Conservation (phyloP, 2,329 filamentous ascomycete species). For the Penicillium olsonii region DNA sequence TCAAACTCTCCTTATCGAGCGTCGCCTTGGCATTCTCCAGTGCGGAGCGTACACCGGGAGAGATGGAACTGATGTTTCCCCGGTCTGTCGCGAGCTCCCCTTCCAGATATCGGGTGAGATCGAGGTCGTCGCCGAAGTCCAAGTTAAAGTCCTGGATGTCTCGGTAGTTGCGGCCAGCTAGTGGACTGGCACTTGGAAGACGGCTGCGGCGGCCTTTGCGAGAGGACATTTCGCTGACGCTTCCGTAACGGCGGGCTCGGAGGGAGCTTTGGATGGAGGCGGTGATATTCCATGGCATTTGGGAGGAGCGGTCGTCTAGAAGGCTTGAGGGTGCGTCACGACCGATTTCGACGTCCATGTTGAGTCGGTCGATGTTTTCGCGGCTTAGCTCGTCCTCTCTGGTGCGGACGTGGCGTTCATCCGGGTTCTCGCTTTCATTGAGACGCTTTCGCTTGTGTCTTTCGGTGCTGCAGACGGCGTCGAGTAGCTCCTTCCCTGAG, state of each 20-base stretch:
- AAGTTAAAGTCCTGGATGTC: slow-evolving; percentile 4
- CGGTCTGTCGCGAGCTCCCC: slow-evolving; percentile 30
- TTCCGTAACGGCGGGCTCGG: slow-evolving; percentile 42
- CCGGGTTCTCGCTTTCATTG: slow-evolving; percentile 24
- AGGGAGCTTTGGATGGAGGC: slow-evolving; percentile 57
- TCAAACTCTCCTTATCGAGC: slow-evolving; percentile 60
- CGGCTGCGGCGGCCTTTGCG: slow-evolving; percentile 45
- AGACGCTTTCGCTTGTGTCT: slow-evolving; percentile 31
- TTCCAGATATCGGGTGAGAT: slow-evolving; percentile 37
- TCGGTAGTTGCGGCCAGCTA: slow-evolving; percentile 52
- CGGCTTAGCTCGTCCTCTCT: slow-evolving; percentile 40
- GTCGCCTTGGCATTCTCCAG: slow-evolving; percentile 36
- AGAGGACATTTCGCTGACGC: slow-evolving; percentile 37
- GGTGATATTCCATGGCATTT: slow-evolving; percentile 70
- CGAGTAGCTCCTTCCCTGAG: slow-evolving; percentile 57
- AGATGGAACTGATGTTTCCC: slow-evolving; percentile 41
- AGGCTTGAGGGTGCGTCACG: slow-evolving; percentile 68
- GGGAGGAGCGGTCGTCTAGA: slow-evolving; percentile 65
- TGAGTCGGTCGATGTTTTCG: slow-evolving; percentile 11
- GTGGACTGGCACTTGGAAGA: slow-evolving; percentile 62
- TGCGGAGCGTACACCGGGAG: slow-evolving; percentile 30
- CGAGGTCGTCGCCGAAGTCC: slow-evolving; percentile 28
- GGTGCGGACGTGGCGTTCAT: slow-evolving; percentile 42
- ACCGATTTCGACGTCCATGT: slow-evolving; percentile 64
- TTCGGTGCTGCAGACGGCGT: slow-evolving; percentile 39